Evolutionary conservation across 495 filamentous ascomycete species (phyloP), one percentile per base, ranked within the genome.

Genomic region (Penicillium salamii): DNA sequence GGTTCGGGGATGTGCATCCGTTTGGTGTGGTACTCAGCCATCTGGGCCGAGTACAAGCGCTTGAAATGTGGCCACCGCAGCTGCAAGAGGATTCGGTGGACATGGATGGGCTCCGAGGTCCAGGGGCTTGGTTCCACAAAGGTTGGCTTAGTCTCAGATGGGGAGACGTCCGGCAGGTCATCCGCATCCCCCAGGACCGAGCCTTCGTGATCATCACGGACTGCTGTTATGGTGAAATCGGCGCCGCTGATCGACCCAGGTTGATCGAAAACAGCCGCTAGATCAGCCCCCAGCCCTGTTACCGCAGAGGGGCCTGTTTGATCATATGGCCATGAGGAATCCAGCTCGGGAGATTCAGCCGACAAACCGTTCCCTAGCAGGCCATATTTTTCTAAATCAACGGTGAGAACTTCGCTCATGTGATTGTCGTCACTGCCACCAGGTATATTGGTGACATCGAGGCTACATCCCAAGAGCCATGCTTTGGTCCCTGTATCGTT

Each of bases 1-100:
- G 91, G 90, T 62, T 97, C 95, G 0, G 95, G 91, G 34, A 98
- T 95, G 68, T 97, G 93, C 87, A 98, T 91, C 63, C 88, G 88
- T 58, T 91, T 91, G 11, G 88, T 90, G 65, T 97, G 93, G 59
- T 93, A 97, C 63, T 98, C 93, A 8, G 86, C 83, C 93, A 98
- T 97, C 55, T 95, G 90, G 8, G 92, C 82, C 15, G 88, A 80
- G 68, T 93, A 97, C 4, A 98, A 68, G 8, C 92, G 84, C 19
- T 85, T 83, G 67, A 98, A 98, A 65, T 98, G 95, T 12, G 93
- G 92, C 93, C 93, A 98, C 32, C 93, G 84, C 5, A 95, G 85
- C 63, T 91, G 89, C 15, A 98, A 77, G 42, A 98, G 95, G 46
- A 98, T 83, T 50, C 85, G 87, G 67, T 98, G 93, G 20, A 75